Percentiles rank a stretch among this genome's conserved stretches.
Evolutionary conservation across 2,329 filamentous ascomycete species (phyloP).

Genomic region (Sarocladium kiliense): DNA sequence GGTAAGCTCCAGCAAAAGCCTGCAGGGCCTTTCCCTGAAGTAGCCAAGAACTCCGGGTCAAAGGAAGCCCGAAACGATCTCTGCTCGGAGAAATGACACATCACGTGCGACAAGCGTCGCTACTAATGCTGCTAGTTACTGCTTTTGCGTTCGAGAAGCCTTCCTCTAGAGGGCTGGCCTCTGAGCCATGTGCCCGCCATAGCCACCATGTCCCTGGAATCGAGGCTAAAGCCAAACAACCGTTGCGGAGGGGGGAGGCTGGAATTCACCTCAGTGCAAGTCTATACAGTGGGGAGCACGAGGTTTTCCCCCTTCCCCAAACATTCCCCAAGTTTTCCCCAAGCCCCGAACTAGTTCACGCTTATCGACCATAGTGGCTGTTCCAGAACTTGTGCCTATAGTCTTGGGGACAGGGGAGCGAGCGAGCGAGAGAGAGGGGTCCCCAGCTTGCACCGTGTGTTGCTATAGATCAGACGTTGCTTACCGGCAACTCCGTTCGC

Average conservation of each 20-base stretch:
- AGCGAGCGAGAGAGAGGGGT: too few species aligned
- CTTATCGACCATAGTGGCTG: too few species aligned
- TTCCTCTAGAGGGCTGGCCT: background rate
- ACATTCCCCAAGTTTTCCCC: slow-evolving; percentile 2
- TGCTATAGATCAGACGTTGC: background rate
- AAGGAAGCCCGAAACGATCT: slow-evolving; percentile 2
- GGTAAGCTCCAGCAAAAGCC: background rate
- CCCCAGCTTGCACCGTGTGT: background rate
- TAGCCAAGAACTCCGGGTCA: slow-evolving; percentile 4
- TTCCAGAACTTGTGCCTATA: background rate
- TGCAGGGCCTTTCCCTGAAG: background rate
- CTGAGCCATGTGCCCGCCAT: too few species aligned
- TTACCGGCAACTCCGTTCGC: background rate
- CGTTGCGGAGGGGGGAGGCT: too few species aligned
- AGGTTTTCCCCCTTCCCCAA: background rate
- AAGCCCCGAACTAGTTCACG: too few species aligned
- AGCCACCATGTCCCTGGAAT: too few species aligned
- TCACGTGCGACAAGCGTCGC: background rate
- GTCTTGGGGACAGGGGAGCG: too few species aligned
- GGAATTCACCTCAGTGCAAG: too few species aligned
- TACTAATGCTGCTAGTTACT: too few species aligned
- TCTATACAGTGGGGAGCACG: too few species aligned
- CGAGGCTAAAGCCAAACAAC: too few species aligned
- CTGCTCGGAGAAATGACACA: slow-evolving; percentile 2
- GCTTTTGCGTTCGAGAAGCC: background rate